Evolutionary conservation across 495 filamentous ascomycete genomes (phyloP).

Genomic region (Podospora australis): DNA sequence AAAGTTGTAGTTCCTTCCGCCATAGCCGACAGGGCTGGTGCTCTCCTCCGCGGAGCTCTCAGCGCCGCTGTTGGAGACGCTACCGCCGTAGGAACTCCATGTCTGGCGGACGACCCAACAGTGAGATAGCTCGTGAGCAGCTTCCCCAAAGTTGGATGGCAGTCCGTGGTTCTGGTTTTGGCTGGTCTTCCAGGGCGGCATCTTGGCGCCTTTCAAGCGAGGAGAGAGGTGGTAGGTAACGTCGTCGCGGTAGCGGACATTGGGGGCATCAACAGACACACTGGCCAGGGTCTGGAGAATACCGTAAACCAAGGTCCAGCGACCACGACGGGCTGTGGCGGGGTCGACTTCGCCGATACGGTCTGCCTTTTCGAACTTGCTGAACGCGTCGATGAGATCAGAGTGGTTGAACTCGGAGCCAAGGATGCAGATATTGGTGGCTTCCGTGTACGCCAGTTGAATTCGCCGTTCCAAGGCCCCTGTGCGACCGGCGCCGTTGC

Average conservation of each 20-base stretch:
- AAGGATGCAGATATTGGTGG: slow-evolving; percentile 60
- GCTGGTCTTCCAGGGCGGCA: slow-evolving; percentile 53
- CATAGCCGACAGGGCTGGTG: slow-evolving; percentile 9
- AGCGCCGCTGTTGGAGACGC: slow-evolving; percentile 17
- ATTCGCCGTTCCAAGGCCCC: slow-evolving; percentile 39
- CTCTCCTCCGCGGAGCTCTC: slow-evolving; percentile 28
- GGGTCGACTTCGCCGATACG: slow-evolving; percentile 44
- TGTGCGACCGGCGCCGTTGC: too few species aligned
- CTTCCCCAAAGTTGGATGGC: slow-evolving; percentile 33
- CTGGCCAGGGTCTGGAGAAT: slow-evolving; percentile 63
- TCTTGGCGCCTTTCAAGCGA: slow-evolving; percentile 45
- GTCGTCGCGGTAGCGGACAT: slow-evolving; percentile 50
- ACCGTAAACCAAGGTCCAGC: slow-evolving; percentile 70
- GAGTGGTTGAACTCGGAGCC: slow-evolving; percentile 47
- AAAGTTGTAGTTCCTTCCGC: slow-evolving; percentile 19
- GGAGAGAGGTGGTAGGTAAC: slow-evolving; percentile 61
- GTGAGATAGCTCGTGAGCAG: slow-evolving; percentile 51
- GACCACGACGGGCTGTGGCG: slow-evolving; percentile 53
- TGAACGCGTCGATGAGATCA: slow-evolving; percentile 55
- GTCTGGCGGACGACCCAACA: slow-evolving; percentile 51
- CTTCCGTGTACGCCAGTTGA: slow-evolving; percentile 58
- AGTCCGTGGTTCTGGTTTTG: slow-evolving; percentile 10
- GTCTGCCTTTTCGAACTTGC: slow-evolving; percentile 57
- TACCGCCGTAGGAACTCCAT: slow-evolving; percentile 32
- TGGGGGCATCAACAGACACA: slow-evolving; percentile 59